Percentiles rank a stretch among this genome's conserved stretches.
Evolutionary conservation across 148 eudicot species (phyloP).

Genomic region (Simmondsia chinensis): DNA sequence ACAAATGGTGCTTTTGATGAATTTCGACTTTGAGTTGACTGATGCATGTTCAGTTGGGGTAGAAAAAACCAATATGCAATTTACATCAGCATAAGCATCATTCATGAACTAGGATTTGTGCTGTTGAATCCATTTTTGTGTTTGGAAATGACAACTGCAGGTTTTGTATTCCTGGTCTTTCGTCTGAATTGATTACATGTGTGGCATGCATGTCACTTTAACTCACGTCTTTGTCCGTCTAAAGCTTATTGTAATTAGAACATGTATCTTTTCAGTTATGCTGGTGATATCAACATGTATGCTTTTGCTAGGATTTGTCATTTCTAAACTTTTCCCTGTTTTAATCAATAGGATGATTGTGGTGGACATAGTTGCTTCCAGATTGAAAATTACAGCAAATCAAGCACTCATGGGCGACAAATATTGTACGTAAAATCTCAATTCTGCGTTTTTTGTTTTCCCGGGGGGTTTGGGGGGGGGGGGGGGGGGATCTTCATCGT

Average conservation of each 20-base stretch:
- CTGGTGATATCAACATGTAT: neutral
- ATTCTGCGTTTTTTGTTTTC: slow-evolving; percentile 1
- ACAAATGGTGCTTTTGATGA: too few species aligned
- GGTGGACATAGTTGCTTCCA: slow-evolving; percentile 73
- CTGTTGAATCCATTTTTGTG: too few species aligned
- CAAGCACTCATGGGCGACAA: slow-evolving; percentile 39
- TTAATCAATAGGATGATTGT: slow-evolving; percentile 61
- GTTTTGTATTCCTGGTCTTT: neutral
- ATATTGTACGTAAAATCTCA: slow-evolving; percentile 53
- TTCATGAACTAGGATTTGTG: too few species aligned
- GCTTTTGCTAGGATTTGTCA: slow-evolving; percentile 7
- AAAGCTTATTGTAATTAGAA: neutral
- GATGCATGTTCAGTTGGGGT: too few species aligned
- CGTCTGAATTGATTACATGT: neutral
- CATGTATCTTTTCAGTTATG: neutral
- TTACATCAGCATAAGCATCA: too few species aligned
- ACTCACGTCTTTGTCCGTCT: neutral
- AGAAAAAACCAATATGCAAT: too few species aligned
- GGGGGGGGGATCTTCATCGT: neutral
- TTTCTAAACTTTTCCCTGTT: too few species aligned
- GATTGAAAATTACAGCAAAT: slow-evolving; percentile 55
- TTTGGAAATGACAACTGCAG: too few species aligned
- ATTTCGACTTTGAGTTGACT: too few species aligned
- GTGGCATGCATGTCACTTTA: neutral
- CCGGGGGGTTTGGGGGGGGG: too few species aligned